Conservation (phyloP, 2,329 filamentous ascomycete genomes). For the Botrytis aclada region DNA sequence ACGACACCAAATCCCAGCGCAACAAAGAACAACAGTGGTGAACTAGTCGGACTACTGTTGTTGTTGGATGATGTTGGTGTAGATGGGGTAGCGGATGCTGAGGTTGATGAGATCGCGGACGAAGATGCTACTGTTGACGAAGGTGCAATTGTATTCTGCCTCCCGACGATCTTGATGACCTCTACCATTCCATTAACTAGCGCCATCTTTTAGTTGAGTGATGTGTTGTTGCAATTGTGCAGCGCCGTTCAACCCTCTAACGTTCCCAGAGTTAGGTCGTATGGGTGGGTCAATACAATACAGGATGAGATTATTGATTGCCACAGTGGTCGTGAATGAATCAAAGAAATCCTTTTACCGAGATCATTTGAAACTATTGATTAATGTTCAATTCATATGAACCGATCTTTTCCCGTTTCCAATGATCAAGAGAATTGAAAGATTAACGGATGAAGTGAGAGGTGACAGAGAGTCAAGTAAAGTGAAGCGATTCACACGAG, state of each 20-base stretch:
- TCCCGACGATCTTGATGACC: conserved; percentile 29
- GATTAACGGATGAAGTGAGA: not conserved
- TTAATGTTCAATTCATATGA: not conserved
- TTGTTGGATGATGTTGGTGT: conserved; percentile 27
- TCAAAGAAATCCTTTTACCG: not conserved
- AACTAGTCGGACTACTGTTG: conserved; percentile 54
- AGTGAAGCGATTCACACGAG: conserved; percentile 2
- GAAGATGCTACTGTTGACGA: conserved; percentile 14
- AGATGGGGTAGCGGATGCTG: conserved; percentile 19
- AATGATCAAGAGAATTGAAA: not conserved
- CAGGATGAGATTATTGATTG: conserved; percentile 2
- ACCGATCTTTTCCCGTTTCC: not conserved
- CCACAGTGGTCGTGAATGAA: conserved; percentile 11
- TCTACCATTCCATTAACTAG: conserved; percentile 33
- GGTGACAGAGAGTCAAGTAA: not conserved
- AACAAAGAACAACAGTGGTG: conserved; percentile 85
- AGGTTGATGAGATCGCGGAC: conserved; percentile 3
- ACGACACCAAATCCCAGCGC: conserved; percentile 96
- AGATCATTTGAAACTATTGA: conserved; percentile 8
- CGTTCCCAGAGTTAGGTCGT: not conserved
- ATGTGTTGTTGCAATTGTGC: not conserved
- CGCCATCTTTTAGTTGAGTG: conserved; percentile 27
- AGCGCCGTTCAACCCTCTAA: not conserved
- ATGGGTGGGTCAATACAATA: not conserved
- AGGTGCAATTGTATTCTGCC: conserved; percentile 22